Evolutionary conservation across 345 rosid genomes (phyloP), one percentile per base, ranked within the genome.

Genomic region (Populus tremula): DNA sequence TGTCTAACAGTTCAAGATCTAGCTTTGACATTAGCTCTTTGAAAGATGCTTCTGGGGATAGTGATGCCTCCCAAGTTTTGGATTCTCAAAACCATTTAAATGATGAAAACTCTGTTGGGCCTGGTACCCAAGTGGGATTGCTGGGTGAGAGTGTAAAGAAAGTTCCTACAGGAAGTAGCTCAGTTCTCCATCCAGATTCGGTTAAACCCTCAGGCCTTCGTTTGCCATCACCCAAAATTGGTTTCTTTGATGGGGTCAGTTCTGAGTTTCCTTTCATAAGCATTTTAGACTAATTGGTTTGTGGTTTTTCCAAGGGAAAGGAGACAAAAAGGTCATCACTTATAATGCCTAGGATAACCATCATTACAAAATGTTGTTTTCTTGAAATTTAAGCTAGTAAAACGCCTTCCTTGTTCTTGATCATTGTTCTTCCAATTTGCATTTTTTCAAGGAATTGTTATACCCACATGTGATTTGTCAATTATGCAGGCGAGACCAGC

Each of bases 171-270:
- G 79, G 78, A 76, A 84, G 79, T 65, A 80, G 87, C 2, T 47
- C 80, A 8, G 76, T 78, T 71, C 77, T 73, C 80, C 83, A 70
- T 76, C 78, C 87, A 71, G 76, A 83, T 79, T 82, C 87, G 25
- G 53, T 74, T 72, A 90, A 88, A 76, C 97, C 97, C 66, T 83
- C 98, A 16, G 97, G 99, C 77, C 97, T 96, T 69, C 86, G 97
- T 21, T 79, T 94, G 91, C 99, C 98, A 69, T 91, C 97, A 71
- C 98, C 99, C 73, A 96, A 94, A 81, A 76, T 94, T 71, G 99
- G 98, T 79, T 94, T 87, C 88, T 96, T 96, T 87, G 98, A 96
- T 70, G 97, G 97, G 93, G 98, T 94, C 53, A 85, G 97, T 81
- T 84, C 65, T 82, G 59, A 36, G 74, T 76, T 78, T 71, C 2